These are phyloP conservation scores for Fusarium poae DNA, from an alignment of 2,329 filamentous ascomycete species.

Conservation along the genomic window DNA sequence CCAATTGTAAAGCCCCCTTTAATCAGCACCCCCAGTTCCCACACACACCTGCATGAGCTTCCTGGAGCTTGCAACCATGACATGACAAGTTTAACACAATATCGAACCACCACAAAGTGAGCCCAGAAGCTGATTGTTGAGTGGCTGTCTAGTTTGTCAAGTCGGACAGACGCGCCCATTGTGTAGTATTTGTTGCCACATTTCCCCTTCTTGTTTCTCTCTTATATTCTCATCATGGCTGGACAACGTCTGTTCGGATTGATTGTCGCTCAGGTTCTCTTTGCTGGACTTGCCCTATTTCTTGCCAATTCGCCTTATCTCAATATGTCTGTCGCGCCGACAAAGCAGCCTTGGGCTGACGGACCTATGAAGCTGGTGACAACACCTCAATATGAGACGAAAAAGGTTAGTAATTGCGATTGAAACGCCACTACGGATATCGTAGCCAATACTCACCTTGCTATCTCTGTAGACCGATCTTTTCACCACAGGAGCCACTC, in stretches of 20 bases:
- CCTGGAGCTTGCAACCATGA: slow-evolving; percentile 30
- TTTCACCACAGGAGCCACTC: slow-evolving; percentile 69
- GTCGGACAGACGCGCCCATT: slow-evolving; percentile 33
- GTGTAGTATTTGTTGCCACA: slow-evolving; percentile 7
- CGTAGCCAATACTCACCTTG: slow-evolving; percentile 2
- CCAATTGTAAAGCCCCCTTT: slow-evolving; percentile 36
- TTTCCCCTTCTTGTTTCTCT: background rate
- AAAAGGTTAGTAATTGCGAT: slow-evolving; percentile 58
- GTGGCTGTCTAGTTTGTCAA: slow-evolving; percentile 27
- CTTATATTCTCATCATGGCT: slow-evolving; percentile 36
- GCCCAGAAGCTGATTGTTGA: slow-evolving; percentile 33
- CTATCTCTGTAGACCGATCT: slow-evolving; percentile 61
- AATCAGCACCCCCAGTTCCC: slow-evolving; percentile 35
- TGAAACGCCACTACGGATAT: background rate
- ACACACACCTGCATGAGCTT: slow-evolving; percentile 36
- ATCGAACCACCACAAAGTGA: slow-evolving; percentile 45
- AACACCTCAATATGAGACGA: slow-evolving; percentile 66
- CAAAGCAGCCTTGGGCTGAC: slow-evolving; percentile 63
- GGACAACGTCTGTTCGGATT: slow-evolving; percentile 44
- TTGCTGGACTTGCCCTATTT: slow-evolving; percentile 49
- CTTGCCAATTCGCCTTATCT: slow-evolving; percentile 54
- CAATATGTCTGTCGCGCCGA: slow-evolving; percentile 51
- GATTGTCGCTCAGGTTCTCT: slow-evolving; percentile 49
- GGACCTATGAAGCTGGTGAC: slow-evolving; percentile 66
- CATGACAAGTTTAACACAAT: slow-evolving; percentile 31